These are phyloP conservation scores for Epichloe bromicola DNA, from an alignment of 2,329 filamentous ascomycete species.

Conservation along the genomic window DNA sequence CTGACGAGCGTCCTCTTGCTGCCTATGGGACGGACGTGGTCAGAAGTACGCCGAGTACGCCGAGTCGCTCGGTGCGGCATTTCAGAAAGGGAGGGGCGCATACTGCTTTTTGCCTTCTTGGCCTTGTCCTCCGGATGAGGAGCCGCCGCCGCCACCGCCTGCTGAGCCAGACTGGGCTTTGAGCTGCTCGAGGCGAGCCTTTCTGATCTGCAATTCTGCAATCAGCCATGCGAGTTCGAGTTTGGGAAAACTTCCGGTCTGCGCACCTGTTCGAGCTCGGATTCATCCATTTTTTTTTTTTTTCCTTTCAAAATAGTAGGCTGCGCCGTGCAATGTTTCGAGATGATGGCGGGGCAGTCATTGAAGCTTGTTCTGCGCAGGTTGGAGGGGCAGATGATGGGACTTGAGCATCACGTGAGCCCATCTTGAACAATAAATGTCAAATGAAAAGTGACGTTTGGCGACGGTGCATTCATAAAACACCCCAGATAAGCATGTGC, in stretches of 20 bases:
- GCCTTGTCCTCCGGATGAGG: conserved; percentile 26
- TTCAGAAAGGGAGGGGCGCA: conserved; percentile 1
- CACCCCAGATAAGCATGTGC: neutral
- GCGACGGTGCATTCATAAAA: neutral
- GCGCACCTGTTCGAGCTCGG: conserved; percentile 28
- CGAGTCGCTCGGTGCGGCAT: too few relatives aligned
- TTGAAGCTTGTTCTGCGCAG: neutral
- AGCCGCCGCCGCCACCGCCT: conserved; percentile 27
- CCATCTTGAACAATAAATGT: neutral
- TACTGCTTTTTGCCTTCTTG: conserved; percentile 48
- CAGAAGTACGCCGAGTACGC: too few relatives aligned
- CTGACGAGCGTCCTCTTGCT: conserved; percentile 56
- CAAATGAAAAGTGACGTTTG: neutral
- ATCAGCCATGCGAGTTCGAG: neutral
- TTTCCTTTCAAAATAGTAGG: neutral
- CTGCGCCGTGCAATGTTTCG: conserved; percentile 2
- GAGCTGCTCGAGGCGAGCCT: conserved; percentile 85
- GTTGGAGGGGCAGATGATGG: conserved; percentile 9
- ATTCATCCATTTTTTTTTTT: conserved; percentile 26
- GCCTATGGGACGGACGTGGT: conserved; percentile 16
- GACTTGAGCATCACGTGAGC: conserved; percentile 9
- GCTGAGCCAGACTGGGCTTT: conserved; percentile 53
- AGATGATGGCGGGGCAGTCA: conserved; percentile 1
- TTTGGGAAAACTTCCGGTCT: neutral
- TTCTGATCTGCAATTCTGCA: conserved; percentile 53